Evolutionary conservation across 176 grass and related monocot genomes (phyloP).

Genomic region (Areca catechu): DNA sequence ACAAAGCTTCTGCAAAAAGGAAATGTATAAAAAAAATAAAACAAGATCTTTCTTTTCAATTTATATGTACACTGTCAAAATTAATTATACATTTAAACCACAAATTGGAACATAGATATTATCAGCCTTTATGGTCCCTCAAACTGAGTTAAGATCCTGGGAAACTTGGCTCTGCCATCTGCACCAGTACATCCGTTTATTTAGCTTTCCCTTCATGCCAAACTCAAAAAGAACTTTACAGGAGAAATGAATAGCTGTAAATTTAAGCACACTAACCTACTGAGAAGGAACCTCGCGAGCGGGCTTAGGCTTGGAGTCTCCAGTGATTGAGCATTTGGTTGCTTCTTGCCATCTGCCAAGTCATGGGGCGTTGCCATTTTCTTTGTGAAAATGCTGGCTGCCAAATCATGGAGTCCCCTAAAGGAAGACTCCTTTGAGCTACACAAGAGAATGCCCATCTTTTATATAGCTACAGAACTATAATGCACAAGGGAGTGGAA

Average conservation of each 20-base stretch:
- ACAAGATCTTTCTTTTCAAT: too few species aligned
- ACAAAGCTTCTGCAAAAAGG: too few species aligned
- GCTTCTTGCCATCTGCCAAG: constrained; percentile 43
- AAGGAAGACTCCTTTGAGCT: constrained; percentile 69
- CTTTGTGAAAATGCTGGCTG: constrained; percentile 45
- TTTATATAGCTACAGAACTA: neutral
- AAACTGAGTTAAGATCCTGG: constrained; percentile 81
- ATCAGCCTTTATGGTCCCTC: constrained; percentile 20
- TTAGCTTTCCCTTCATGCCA: constrained; percentile 11
- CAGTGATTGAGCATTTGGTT: constrained; percentile 27
- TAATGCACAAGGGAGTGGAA: neutral
- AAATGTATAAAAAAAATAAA: too few species aligned
- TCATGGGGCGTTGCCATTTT: constrained; percentile 27
- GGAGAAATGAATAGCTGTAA: constrained; percentile 3
- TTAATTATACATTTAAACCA: constrained; percentile 58
- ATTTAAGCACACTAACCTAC: constrained; percentile 40
- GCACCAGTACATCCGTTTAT: constrained; percentile 14
- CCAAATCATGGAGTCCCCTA: constrained; percentile 57
- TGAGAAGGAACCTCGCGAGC: constrained; percentile 86
- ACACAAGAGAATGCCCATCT: neutral
- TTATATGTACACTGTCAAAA: constrained; percentile 76
- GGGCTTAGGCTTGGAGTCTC: constrained; percentile 72
- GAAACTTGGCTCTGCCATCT: constrained; percentile 99
- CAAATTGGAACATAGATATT: constrained; percentile 19
- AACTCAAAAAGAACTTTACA: constrained; percentile 1